Evolutionary conservation across 148 eudicot genomes (phyloP).

Genomic region (Rhododendron simsii): DNA sequence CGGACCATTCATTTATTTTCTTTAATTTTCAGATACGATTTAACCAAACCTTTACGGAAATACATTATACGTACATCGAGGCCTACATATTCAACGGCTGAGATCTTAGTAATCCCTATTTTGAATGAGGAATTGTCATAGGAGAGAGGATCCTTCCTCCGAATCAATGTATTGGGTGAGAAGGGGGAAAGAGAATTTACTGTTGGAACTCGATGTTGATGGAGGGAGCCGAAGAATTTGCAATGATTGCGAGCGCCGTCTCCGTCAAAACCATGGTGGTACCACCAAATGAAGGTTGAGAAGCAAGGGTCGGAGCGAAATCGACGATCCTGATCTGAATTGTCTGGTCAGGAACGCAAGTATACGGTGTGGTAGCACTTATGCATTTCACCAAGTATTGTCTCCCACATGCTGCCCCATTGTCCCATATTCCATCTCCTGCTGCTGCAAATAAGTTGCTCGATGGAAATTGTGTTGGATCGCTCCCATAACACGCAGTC

Average conservation of each 20-base stretch:
- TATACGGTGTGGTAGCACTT: conserved; percentile 19
- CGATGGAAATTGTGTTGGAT: conserved; percentile 45
- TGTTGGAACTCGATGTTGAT: conserved; percentile 53
- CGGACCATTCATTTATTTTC: neutral
- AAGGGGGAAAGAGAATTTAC: conserved; percentile 26
- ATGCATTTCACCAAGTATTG: conserved; percentile 59
- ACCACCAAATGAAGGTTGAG: conserved; percentile 16
- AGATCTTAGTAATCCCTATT: neutral
- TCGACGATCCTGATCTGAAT: conserved; percentile 51
- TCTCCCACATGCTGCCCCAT: conserved; percentile 67
- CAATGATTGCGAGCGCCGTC: conserved; percentile 31
- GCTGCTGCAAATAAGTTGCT: conserved; percentile 61
- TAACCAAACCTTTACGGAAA: neutral
- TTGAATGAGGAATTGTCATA: neutral
- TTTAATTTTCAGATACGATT: neutral
- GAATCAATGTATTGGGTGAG: neutral
- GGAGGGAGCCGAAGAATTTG: conserved; percentile 16
- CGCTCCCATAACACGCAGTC: conserved; percentile 41
- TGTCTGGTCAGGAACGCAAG: conserved; percentile 28
- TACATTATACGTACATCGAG: neutral
- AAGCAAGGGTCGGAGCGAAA: conserved; percentile 28
- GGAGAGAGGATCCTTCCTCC: neutral
- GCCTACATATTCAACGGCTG: neutral
- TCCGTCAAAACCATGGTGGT: conserved; percentile 40
- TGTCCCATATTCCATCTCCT: conserved; percentile 69